Percentiles rank a stretch among this genome's conserved stretches.
phyloP scores from a whole-genome alignment of 2,329 filamentous ascomycete genomes.

The Coccinonectria pachysandricola region DNA sequence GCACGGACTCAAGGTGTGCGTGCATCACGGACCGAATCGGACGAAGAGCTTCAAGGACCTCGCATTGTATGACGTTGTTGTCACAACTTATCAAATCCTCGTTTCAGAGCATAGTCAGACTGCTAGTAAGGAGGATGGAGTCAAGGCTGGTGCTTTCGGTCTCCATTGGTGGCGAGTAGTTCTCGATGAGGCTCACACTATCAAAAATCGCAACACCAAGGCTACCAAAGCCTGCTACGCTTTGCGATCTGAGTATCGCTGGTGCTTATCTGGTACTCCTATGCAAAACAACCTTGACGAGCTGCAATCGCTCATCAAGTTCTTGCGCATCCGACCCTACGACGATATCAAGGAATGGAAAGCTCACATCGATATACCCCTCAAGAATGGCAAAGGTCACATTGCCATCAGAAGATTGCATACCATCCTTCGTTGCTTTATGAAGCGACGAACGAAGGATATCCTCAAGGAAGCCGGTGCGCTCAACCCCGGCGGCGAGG shows the following conservation, averaged over 20 bases:
- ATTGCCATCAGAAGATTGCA: constrained; percentile 82
- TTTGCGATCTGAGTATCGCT: constrained; percentile 75
- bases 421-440: constrained; percentile 79
- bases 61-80: constrained; percentile 82
- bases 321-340: constrained; percentile 85
- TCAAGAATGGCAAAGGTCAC: constrained; percentile 83
- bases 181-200: constrained; percentile 91
- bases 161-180: constrained; percentile 93
- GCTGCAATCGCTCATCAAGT: constrained; percentile 84
- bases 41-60: constrained; percentile 71
- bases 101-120: constrained; percentile 78
- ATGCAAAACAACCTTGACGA: constrained; percentile 99
- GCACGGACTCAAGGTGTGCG: constrained; percentile 67
- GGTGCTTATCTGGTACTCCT: constrained; percentile 92
- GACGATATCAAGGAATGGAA: constrained; percentile 82
- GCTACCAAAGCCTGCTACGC: constrained; percentile 86
- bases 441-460: constrained; percentile 97
- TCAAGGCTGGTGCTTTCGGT: constrained; percentile 77
- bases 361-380: constrained; percentile 76
- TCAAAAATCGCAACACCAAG: constrained; percentile 97
- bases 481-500: constrained; percentile 64
- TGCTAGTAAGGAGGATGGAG: constrained; percentile 46
- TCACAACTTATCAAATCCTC: constrained; percentile 93
- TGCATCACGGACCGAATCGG: constrained; percentile 82
- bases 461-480: constrained; percentile 85